Conservation (phyloP, 2,329 filamentous ascomycete species). For the Lasiodiplodia sp. region DNA sequence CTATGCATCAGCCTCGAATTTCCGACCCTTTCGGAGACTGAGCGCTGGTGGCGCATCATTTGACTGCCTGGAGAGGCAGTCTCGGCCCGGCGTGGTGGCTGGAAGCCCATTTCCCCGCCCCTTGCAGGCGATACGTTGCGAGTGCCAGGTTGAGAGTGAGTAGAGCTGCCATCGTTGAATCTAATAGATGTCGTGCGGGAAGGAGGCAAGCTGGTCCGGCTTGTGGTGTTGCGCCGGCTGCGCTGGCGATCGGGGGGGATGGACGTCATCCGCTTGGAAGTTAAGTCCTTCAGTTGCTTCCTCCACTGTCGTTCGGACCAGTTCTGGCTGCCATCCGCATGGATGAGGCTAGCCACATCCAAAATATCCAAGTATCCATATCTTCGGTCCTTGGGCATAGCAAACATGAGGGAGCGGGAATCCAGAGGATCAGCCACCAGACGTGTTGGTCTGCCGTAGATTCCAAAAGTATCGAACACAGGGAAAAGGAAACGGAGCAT, state of each 20-base stretch:
- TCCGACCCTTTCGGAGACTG: constrained; percentile 51
- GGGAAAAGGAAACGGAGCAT: constrained; percentile 92
- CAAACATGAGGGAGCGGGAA: constrained; percentile 93
- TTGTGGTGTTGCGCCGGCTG: constrained; percentile 51
- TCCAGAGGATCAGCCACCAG: constrained; percentile 89
- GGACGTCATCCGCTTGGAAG: constrained; percentile 75
- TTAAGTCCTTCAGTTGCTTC: constrained; percentile 85
- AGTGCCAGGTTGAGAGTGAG: constrained; percentile 54
- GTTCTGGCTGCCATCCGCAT: constrained; percentile 74
- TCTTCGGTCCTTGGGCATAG: constrained; percentile 85
- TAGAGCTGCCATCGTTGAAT: constrained; percentile 53
- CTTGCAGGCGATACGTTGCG: constrained; percentile 52
- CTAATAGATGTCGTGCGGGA: constrained; percentile 44
- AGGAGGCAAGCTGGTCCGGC: constrained; percentile 49
- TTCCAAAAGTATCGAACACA: constrained; percentile 87
- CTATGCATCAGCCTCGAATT: constrained; percentile 20
- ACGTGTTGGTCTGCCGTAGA: constrained; percentile 88
- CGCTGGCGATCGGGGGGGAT: constrained; percentile 27
- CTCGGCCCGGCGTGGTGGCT: constrained; percentile 49
- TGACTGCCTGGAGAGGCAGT: constrained; percentile 48
- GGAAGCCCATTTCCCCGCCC: constrained; percentile 37
- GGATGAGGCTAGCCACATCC: constrained; percentile 82
- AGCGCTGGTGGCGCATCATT: constrained; percentile 54
- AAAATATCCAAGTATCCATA: constrained; percentile 91
- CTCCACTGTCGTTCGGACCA: constrained; percentile 94